These are phyloP conservation scores for Dianthus caryophyllus DNA, from an alignment of 148 eudicot genomes.

Conservation along the genomic window DNA sequence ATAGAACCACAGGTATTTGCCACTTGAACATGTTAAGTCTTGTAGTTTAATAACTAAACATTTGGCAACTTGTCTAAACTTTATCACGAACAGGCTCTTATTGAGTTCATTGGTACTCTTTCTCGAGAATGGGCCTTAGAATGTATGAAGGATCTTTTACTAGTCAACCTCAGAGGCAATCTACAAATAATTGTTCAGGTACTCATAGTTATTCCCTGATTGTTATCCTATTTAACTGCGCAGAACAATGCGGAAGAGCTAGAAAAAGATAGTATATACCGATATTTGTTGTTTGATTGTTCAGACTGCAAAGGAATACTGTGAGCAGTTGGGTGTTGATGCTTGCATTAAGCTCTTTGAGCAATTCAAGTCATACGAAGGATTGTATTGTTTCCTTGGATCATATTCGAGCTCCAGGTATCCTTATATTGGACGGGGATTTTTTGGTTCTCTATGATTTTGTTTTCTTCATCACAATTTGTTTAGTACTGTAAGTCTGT, in stretches of 20 bases:
- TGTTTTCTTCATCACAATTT: conserved; percentile 1
- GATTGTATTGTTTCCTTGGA: conserved; percentile 78
- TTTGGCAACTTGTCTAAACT: conserved; percentile 12
- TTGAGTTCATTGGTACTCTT: conserved; percentile 86
- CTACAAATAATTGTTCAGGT: conserved; percentile 95
- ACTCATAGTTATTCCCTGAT: neutral
- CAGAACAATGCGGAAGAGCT: neutral
- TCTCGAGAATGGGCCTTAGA: conserved; percentile 84
- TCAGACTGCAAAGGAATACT: conserved; percentile 84
- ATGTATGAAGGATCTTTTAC: conserved; percentile 84
- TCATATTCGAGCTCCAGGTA: conserved; percentile 89
- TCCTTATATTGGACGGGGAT: conserved; percentile 11
- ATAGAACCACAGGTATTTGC: conserved; percentile 75
- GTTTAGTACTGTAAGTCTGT: too few relatives aligned
- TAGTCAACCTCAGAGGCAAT: conserved; percentile 79
- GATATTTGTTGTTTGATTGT: conserved; percentile 16
- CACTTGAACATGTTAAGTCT: neutral
- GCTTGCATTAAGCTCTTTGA: conserved; percentile 80
- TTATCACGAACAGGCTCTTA: conserved; percentile 57
- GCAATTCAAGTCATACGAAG: conserved; percentile 88
- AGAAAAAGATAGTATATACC: neutral
- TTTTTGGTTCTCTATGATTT: neutral
- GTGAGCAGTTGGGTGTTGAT: conserved; percentile 77
- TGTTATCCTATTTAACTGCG: too few relatives aligned
- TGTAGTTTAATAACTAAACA: neutral